These are phyloP conservation scores for Pulchroboletus neoregius DNA, from an alignment of 1,284 basidiomycete species.

Conservation along the genomic window DNA sequence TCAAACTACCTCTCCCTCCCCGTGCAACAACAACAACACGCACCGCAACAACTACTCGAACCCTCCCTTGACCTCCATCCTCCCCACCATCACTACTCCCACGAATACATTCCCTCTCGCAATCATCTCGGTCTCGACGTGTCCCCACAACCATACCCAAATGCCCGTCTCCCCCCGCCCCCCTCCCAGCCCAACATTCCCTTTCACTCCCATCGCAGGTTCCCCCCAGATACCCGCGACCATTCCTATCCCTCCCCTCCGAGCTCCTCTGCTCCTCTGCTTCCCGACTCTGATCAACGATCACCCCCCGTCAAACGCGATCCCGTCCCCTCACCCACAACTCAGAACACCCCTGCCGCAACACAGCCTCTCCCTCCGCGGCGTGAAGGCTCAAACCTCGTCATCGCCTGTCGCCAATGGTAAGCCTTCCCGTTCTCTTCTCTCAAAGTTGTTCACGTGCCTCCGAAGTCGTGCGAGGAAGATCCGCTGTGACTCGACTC, in stretches of 20 bases:
- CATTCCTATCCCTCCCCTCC: slow-evolving; percentile 34
- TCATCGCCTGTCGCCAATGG: slow-evolving; percentile 68
- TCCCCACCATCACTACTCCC: slow-evolving; percentile 24
- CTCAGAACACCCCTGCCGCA: slow-evolving; percentile 10
- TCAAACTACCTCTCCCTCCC: slow-evolving; percentile 33
- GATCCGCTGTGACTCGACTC: slow-evolving; percentile 78
- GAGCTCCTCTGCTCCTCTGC: slow-evolving; percentile 19
- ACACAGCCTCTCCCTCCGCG: slow-evolving; percentile 39
- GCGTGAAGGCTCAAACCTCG: slow-evolving; percentile 60
- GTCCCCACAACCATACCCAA: slow-evolving; percentile 37
- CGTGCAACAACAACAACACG: slow-evolving; percentile 11
- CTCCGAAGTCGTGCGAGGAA: slow-evolving; percentile 66
- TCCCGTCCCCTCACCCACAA: slow-evolving; percentile 11
- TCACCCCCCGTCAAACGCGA: slow-evolving; percentile 37
- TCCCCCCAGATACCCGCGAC: slow-evolving; percentile 46
- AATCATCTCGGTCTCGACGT: slow-evolving; percentile 43
- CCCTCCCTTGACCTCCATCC: slow-evolving; percentile 37
- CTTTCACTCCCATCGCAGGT: slow-evolving; percentile 43
- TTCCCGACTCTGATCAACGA: slow-evolving; percentile 40
- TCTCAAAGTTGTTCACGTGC: slow-evolving; percentile 35
- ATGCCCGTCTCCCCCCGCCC: slow-evolving; percentile 38
- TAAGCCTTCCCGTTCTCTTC: slow-evolving; percentile 35
- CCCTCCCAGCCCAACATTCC: slow-evolving; percentile 37
- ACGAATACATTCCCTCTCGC: slow-evolving; percentile 35
- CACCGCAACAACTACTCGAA: slow-evolving; percentile 36